Evolutionary conservation across 1,284 basidiomycete genomes (phyloP), one percentile per base, ranked within the genome.

Genomic region (Trichosporon faecale): DNA sequence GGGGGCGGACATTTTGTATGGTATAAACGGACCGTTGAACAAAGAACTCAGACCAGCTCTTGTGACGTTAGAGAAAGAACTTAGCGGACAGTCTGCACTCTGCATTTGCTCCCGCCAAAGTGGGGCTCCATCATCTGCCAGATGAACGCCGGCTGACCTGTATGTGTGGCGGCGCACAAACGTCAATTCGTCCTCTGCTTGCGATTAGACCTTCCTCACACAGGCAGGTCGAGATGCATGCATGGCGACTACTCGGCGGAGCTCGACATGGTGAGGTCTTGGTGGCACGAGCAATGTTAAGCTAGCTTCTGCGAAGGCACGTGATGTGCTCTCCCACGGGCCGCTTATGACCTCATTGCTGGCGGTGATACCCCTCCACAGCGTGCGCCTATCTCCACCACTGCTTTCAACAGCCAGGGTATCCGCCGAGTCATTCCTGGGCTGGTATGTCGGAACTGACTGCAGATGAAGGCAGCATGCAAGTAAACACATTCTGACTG

Each of bases 1-100:
- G 70, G 76, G 68, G 66, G 76, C 64, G 64, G 75, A 67, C 76
- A 76, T 77, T 21, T 16, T 75, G 44, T 52, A 25, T 25, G 46
- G 29, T 66, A 46, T 60, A 71, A 52, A 65, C 66, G 44, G 70
- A 37, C 16, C 27, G 16, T 55, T 55, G 27, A 31, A 40, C 49
- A 61, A 46, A 37, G 68, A 66, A 27, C 25, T 23, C 25, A 65
- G n/a, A 65, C 27, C 49, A 21, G 49, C 49, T 52, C 49, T 52
- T 18, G 49, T 52, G 49, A 52, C 49, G 49, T 52, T 52, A 52
- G 49, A 52, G 49, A 52, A 52, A 52, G 49, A 64, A 33, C 21
- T 63, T 29, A 49, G 40, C 44, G 12, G 49, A 31, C 23, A 23
- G 44, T 60, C 44, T 52, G 27, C 57, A 18, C 27, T 25, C 18